Conservation (phyloP, 2,329 filamentous ascomycete genomes). For the Fusarium tuaranense region DNA sequence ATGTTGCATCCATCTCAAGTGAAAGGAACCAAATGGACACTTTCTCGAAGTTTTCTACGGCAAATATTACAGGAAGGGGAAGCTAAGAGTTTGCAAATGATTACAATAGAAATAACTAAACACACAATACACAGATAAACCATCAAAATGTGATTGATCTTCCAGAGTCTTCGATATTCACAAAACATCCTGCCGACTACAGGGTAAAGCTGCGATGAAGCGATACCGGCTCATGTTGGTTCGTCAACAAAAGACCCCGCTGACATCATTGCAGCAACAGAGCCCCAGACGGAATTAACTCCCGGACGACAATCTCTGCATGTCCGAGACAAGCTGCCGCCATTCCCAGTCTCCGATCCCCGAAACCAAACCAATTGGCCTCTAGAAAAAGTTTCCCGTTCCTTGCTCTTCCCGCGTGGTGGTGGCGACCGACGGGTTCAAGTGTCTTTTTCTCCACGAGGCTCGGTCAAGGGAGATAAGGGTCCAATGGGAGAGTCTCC, state of each 20-base stretch:
- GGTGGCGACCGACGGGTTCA: slow-evolving; percentile 18
- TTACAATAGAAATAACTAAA: background rate
- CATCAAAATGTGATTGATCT: background rate
- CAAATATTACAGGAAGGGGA: background rate
- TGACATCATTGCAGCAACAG: slow-evolving; percentile 7
- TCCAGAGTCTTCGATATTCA: background rate
- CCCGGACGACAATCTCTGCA: slow-evolving; percentile 13
- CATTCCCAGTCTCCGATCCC: slow-evolving; percentile 4
- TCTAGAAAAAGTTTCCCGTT: background rate
- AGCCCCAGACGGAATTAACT: background rate
- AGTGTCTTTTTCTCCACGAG: background rate
- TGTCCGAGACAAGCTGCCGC: slow-evolving; percentile 11
- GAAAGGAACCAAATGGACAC: background rate
- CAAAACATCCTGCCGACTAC: background rate
- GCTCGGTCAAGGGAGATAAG: background rate
- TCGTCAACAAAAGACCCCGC: background rate
- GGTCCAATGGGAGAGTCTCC: background rate
- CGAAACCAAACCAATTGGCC: slow-evolving; percentile 7
- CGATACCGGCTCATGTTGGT: slow-evolving; percentile 2
- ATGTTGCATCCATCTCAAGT: background rate
- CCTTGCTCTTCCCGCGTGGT: slow-evolving; percentile 8
- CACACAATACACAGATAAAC: background rate
- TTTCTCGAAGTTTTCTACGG: background rate
- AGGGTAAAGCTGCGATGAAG: background rate
- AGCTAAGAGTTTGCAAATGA: background rate